These are phyloP conservation scores for Xylaria scruposa DNA, from an alignment of 495 filamentous ascomycete genomes.

Conservation along the genomic window DNA sequence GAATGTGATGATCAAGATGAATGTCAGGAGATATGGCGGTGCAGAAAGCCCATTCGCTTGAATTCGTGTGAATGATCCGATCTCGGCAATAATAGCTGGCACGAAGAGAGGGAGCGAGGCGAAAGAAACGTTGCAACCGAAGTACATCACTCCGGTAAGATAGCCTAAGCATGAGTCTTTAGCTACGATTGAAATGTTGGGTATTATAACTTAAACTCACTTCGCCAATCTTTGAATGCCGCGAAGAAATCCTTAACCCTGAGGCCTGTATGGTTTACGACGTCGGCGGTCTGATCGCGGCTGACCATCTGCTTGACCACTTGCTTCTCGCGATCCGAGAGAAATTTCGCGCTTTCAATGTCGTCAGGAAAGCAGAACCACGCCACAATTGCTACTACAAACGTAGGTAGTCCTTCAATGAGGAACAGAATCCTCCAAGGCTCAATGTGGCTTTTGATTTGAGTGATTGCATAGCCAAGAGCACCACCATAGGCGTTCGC, in stretches of 20 bases:
- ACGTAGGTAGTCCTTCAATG: conserved; percentile 72
- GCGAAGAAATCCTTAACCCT: conserved; percentile 30
- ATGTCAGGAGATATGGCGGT: conserved; percentile 63
- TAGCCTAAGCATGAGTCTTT: conserved; percentile 25
- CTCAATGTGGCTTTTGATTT: conserved; percentile 67
- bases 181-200: background rate
- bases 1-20: conserved; percentile 57
- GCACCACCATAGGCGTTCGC: conserved; percentile 78
- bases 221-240: conserved; percentile 37
- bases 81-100: conserved; percentile 65
- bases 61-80: conserved; percentile 35
- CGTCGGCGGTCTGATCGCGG: conserved; percentile 36
- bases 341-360: conserved; percentile 37
- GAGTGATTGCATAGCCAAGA: conserved; percentile 73
- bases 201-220: conserved; percentile 15
- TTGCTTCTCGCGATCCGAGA: conserved; percentile 36
- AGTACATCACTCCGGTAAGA: conserved; percentile 55
- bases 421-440: conserved; percentile 78
- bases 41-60: conserved; percentile 61
- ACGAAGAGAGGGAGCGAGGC: conserved; percentile 66
- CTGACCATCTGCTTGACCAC: conserved; percentile 33
- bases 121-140: conserved; percentile 66
- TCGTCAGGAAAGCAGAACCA: conserved; percentile 70
- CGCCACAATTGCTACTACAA: conserved; percentile 64
- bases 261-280: conserved; percentile 32